Evolutionary conservation across 768 basidiomycete species (phyloP), one percentile per base, ranked within the genome.

Genomic region (Pleurotus giganteus): DNA sequence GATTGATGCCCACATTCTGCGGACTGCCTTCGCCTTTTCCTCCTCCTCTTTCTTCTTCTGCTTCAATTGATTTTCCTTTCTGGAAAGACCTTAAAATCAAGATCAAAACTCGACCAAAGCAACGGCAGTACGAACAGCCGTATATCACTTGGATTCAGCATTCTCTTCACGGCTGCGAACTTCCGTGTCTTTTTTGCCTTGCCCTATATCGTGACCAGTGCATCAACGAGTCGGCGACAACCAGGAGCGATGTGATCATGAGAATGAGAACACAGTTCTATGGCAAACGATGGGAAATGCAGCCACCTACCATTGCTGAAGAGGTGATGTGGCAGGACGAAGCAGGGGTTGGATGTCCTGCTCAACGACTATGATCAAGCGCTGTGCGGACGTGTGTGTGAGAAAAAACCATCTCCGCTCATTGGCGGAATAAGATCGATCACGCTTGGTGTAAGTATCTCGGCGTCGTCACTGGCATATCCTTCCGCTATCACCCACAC

Each of bases 171-270:
- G 8, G 85, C 74, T 2, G 94, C 96, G 68, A 98, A 98, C 68
- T 96, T 96, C 71, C 94, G 81, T 1, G 94, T 95, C 69, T 94
- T 96, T 70, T 92, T 93, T 26, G 91, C 91, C 71, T 85, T 94
- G 11, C 85, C 91, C 94, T 97, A 59, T 4, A 53, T 7, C 24
- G 8, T 49, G 45, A 26, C 15, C 17, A 47, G 27, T 17, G 24
- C 27, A 53, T 43, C 41, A 53, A 31, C 4, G 32, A 34, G 7
- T 32, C 31, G 34, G 42, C 21, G 34, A 50, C 54, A 26, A 47
- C 51, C 28, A 50, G 32, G 49, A 6, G 13, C 44, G 24, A 55
- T 29, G 13, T n/a, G 6, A 12, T 13, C 24, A 47, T 27, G n/a
- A 15, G n/a, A 27, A 27, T 15, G 12, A 24, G 46, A 47, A 17